Evolutionary conservation across 169 alveolate species (phyloP).

Genomic region (Nephromyces sp.): DNA sequence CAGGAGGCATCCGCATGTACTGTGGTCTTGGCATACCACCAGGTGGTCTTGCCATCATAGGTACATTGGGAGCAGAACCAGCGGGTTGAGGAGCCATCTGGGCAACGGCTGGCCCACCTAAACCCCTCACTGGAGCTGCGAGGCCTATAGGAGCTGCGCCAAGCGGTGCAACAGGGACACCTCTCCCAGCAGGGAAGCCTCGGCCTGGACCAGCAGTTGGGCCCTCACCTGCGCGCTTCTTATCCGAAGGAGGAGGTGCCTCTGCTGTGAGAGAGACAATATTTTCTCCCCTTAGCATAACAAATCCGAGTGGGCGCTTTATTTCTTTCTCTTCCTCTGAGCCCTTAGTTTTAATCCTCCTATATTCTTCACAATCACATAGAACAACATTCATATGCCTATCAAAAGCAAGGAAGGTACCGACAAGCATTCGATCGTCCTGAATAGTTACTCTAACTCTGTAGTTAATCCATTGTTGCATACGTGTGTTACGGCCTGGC

Average conservation of each 20-base stretch:
- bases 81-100: conserved; percentile 3
- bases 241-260: conserved; percentile 69
- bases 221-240: conserved; percentile 13
- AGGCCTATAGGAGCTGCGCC: conserved; percentile 30
- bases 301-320: conserved; percentile 90
- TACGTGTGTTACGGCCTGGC: conserved; percentile 66
- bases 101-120: conserved; percentile 32
- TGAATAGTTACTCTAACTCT: conserved; percentile 84
- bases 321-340: conserved; percentile 62
- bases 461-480: conserved; percentile 90
- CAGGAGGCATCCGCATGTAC: neutral
- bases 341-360: conserved; percentile 62
- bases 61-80: no score
- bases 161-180: conserved; percentile 13
- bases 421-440: conserved; percentile 89
- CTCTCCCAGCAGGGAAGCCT: conserved; percentile 1
- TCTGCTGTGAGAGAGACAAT: conserved; percentile 91
- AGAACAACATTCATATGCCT: conserved; percentile 93
- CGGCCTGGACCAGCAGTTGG: conserved; percentile 6
- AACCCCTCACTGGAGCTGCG: conserved; percentile 35
- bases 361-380: conserved; percentile 94
- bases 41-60: neutral
- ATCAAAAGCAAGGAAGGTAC: conserved; percentile 96
- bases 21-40: neutral
- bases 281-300: conserved; percentile 93